phyloP scores from a whole-genome alignment of 495 filamentous ascomycete species.

The Xylaria venustula region DNA sequence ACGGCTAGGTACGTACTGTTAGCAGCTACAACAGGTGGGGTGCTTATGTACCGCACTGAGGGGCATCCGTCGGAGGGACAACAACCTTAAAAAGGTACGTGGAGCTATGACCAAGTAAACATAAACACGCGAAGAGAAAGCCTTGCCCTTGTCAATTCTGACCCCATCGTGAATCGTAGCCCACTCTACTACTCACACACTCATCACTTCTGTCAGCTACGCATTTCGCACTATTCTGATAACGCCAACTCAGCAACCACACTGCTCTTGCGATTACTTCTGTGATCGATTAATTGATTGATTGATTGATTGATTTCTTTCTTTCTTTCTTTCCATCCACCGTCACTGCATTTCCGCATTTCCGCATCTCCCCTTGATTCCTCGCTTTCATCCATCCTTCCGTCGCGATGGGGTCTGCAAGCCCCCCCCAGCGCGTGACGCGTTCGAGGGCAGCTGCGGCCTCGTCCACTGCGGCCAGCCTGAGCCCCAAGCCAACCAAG shows the following conservation, averaged over 20 bases:
- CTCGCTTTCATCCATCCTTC: background rate
- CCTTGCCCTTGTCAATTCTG: constrained; percentile 14
- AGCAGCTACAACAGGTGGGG: no score
- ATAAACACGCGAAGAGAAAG: constrained; percentile 28
- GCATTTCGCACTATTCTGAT: background rate
- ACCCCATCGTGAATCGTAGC: constrained; percentile 3
- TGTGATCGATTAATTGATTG: no score
- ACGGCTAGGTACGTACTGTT: no score
- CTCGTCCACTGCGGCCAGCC: constrained; percentile 35
- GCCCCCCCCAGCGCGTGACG: constrained; percentile 56
- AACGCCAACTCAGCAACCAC: background rate
- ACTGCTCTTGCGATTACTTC: background rate
- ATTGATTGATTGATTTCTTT: background rate
- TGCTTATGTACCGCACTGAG: no score
- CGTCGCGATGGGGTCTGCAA: constrained; percentile 42
- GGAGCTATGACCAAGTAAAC: constrained; percentile 33
- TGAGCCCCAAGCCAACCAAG: constrained; percentile 22
- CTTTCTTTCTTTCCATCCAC: no score
- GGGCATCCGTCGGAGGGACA: constrained; percentile 25
- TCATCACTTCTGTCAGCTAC: no score
- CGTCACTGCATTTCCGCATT: background rate
- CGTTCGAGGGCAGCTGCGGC: constrained; percentile 51
- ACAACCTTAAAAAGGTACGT: constrained; percentile 9
- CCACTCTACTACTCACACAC: no score
- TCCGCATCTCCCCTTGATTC: constrained; percentile 1